phyloP scores from a whole-genome alignment of 2,329 filamentous ascomycete genomes.

The Fusarium aywerte region DNA sequence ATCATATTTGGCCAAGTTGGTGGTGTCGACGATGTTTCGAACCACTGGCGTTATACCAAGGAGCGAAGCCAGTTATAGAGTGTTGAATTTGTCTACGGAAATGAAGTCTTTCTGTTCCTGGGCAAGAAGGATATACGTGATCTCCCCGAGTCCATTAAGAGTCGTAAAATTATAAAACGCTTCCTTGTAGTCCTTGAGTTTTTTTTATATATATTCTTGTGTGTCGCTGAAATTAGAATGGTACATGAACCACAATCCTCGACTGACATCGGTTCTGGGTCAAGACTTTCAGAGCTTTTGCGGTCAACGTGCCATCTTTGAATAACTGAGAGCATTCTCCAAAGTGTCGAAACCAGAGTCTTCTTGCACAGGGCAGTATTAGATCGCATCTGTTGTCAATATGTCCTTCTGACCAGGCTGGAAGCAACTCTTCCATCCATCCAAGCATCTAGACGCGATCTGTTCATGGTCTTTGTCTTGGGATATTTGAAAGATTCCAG shows the following conservation, averaged over 20 bases:
- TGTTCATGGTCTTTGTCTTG: neutral
- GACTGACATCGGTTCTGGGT: neutral
- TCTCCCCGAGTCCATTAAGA: neutral
- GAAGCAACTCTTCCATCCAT: neutral
- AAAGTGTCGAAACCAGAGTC: conserved; percentile 15
- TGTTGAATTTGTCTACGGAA: neutral
- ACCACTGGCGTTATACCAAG: conserved; percentile 1
- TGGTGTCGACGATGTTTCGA: neutral
- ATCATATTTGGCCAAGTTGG: neutral
- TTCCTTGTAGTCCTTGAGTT: neutral
- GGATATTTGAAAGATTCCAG: neutral
- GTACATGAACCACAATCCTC: conserved; percentile 14
- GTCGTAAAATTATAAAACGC: neutral
- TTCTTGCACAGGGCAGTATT: neutral
- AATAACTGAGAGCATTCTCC: neutral
- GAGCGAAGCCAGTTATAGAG: conserved; percentile 6
- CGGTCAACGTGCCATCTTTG: neutral
- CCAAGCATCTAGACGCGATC: conserved; percentile 8
- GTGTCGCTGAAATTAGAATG: neutral
- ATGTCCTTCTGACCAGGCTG: neutral
- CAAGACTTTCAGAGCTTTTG: neutral
- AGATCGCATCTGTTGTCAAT: neutral
- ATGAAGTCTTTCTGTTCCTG: neutral
- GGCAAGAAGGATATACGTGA: neutral
- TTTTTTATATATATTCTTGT: neutral